These are phyloP conservation scores for Yarrowia yakushimensis DNA, from an alignment of 805 yeast species.

Conservation along the genomic window DNA sequence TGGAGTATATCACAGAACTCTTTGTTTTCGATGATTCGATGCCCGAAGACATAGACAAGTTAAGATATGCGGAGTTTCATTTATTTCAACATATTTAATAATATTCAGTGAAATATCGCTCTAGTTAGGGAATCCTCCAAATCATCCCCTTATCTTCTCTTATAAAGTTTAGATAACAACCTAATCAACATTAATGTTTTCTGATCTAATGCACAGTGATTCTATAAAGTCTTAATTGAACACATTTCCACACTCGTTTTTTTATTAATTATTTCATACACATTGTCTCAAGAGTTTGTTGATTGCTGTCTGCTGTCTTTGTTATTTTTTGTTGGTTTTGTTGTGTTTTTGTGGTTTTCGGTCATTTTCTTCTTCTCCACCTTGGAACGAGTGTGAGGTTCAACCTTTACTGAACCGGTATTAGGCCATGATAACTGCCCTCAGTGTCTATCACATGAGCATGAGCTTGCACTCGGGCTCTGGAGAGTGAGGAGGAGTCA, in stretches of 20 bases:
- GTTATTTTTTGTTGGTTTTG: background rate
- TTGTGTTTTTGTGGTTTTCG: background rate
- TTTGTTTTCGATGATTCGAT: too few species aligned
- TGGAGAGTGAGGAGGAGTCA: constrained; percentile 23
- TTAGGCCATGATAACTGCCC: constrained; percentile 21
- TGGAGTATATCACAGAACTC: background rate
- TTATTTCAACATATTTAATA: too few species aligned
- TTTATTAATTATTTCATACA: background rate
- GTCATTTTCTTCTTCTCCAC: background rate
- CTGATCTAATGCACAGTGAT: too few species aligned
- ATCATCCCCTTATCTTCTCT: background rate
- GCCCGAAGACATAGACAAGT: too few species aligned
- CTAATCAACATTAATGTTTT: background rate
- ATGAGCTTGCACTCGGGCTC: constrained; percentile 21
- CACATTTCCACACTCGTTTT: background rate
- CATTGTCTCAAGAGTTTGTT: background rate
- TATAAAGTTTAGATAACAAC: background rate
- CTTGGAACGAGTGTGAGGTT: background rate
- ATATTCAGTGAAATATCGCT: too few species aligned
- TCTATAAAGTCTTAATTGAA: too few species aligned
- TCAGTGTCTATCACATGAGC: constrained; percentile 17
- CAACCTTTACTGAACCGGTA: background rate
- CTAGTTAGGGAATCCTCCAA: background rate
- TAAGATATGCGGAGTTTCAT: too few species aligned
- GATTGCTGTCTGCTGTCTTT: background rate